These are phyloP conservation scores for Cinnamomum micranthum DNA, from an alignment of 164 flowering plant species.

Conservation along the genomic window DNA sequence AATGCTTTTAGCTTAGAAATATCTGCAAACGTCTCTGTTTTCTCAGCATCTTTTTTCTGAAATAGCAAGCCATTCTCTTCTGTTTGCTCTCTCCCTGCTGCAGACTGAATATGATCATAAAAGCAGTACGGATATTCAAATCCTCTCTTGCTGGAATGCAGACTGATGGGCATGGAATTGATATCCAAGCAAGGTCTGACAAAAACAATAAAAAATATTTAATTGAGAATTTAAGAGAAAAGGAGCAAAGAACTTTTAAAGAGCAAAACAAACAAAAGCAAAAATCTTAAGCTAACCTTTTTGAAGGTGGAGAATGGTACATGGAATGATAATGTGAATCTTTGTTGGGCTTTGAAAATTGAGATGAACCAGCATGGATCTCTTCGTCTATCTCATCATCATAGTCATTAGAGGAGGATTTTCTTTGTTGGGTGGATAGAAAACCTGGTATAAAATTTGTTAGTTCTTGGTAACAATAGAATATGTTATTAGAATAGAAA, in stretches of 20 bases:
- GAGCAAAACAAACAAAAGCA: no score
- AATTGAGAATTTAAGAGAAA: background rate
- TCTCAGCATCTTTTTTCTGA: background rate
- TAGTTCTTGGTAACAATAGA: no score
- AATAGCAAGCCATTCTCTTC: background rate
- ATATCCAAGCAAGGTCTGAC: background rate
- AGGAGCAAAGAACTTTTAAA: background rate
- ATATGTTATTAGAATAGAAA: background rate
- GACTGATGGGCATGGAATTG: background rate
- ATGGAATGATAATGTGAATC: background rate
- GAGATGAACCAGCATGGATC: background rate
- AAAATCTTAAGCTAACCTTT: background rate
- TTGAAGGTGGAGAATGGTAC: background rate
- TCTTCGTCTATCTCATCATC: conserved; percentile 3
- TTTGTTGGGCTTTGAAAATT: conserved; percentile 1
- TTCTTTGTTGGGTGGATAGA: background rate
- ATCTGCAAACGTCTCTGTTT: background rate
- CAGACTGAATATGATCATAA: background rate
- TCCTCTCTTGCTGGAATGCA: background rate
- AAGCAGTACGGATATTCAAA: background rate
- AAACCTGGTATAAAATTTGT: background rate
- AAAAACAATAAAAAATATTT: background rate
- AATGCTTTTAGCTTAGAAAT: background rate
- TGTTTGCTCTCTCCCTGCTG: background rate
- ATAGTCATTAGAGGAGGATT: background rate